Base-by-base conservation (phyloP, 1,284 basidiomycete species). In the Ustilago nuda region DNA sequence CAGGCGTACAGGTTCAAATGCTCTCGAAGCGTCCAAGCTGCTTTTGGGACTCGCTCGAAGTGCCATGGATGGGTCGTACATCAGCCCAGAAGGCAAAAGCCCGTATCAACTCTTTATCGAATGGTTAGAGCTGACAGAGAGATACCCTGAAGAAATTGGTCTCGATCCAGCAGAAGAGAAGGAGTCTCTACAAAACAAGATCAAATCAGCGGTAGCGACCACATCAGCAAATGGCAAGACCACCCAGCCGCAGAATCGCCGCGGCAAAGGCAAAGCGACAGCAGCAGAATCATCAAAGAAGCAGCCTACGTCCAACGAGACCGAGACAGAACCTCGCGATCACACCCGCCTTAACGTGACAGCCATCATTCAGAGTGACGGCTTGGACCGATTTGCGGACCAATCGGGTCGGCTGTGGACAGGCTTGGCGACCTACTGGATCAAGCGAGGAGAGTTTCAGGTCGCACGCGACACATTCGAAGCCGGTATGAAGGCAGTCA, bases 351-450 rank as follows among this genome's bases (percentile, higher is more conserved):
- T 98, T 57, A 94, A 98, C 82, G 91, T 99, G 56, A 94, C 95
- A 79, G 88, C 88, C 30, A 92, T 99, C 72, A 90, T 99, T 41
- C 90, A 90, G 45, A 90, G 91, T 59, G 94, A 98, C 79, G 97
- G 96, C 8, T 88, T 99, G 39, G 89, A 89, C 4, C 88, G 94
- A 15, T 99, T 97, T 87, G 94, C 94, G 82, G 97, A 99, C 86
- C 96, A 99, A 87, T 94, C 95, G 1, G 97, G 97, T 11, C 90
- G 94, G 39, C 88, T 99, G 13, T 99, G 95, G 95, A 94, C 94
- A 4, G 96, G 96, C 0, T 87, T 99, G 41, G 96, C 96, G 3
- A 98, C 96, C 0, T 99, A 97, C 85, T 99, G 95, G 95, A 95
- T 97, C 87, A 97, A 98, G 87, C 91, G 94, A 2, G 94, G 91